Conservation (phyloP, 202 grass and related monocot genomes). For the Setaria viridis region DNA sequence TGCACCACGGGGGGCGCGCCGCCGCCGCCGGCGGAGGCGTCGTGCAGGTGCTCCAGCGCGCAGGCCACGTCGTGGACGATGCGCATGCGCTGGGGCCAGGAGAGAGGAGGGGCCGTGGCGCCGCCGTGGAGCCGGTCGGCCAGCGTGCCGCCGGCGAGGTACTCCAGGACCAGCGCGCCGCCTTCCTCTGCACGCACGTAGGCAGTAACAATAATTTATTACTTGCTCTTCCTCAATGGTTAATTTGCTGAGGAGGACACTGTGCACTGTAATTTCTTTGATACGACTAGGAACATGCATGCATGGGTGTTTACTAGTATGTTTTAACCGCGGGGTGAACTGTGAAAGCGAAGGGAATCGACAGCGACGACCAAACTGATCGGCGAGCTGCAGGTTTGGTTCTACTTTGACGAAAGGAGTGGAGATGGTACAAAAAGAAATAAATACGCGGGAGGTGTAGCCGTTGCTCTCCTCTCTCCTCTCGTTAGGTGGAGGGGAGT, state of each 20-base stretch:
- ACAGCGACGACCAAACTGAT: background rate
- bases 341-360: background rate
- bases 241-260: too few species aligned
- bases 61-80: conserved; percentile 69
- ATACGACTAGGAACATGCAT: too few species aligned
- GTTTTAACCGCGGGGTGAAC: background rate
- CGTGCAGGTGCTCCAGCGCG: conserved; percentile 85
- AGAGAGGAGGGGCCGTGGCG: background rate
- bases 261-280: too few species aligned
- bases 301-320: too few species aligned
- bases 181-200: conserved; percentile 75
- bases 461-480: background rate
- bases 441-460: conserved; percentile 21
- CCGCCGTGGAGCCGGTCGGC: conserved; percentile 61
- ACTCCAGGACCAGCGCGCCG: conserved; percentile 83
- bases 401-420: background rate
- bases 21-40: background rate
- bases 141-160: conserved; percentile 75
- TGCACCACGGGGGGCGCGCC: conserved; percentile 62
- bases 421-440: background rate
- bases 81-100: conserved; percentile 70
- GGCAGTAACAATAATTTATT: background rate
- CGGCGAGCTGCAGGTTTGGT: background rate
- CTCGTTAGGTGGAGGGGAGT: conserved; percentile 31
- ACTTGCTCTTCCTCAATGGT: too few species aligned